Conservation (phyloP, 345 rosid genomes). For the Ailanthus altissimus region DNA sequence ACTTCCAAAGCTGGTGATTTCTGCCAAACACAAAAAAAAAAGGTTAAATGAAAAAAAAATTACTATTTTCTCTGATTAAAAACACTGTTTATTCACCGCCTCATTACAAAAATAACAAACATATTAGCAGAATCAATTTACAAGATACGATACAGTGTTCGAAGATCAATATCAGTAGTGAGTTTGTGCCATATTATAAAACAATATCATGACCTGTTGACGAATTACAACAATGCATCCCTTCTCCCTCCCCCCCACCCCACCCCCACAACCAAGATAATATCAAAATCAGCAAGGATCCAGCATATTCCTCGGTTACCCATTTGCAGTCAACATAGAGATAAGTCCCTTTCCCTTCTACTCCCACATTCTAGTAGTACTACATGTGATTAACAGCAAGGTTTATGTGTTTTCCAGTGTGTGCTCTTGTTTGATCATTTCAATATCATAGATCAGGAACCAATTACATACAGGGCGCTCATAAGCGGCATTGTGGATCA, state of each 20-base stretch:
- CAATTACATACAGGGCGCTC: slow-evolving; percentile 81
- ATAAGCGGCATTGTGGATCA: slow-evolving; percentile 93
- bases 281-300: not conserved
- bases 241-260: too few species aligned
- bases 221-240: not conserved
- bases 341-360: not conserved
- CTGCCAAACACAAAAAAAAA: slow-evolving; percentile 44
- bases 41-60: not conserved
- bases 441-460: slow-evolving; percentile 4
- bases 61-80: too few species aligned
- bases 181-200: not conserved
- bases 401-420: not conserved
- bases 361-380: not conserved
- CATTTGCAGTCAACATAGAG: too few species aligned
- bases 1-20: slow-evolving; percentile 78
- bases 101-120: too few species aligned
- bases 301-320: not conserved
- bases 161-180: not conserved
- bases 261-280: too few species aligned
- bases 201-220: not conserved
- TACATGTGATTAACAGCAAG: not conserved
- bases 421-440: not conserved
- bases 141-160: not conserved
- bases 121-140: not conserved
- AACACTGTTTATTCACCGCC: too few species aligned